Percentiles rank a stretch among this genome's conserved stretches.
Evolutionary conservation across 2,329 filamentous ascomycete genomes (phyloP).

Genomic region (Colletotrichum gigasporum): DNA sequence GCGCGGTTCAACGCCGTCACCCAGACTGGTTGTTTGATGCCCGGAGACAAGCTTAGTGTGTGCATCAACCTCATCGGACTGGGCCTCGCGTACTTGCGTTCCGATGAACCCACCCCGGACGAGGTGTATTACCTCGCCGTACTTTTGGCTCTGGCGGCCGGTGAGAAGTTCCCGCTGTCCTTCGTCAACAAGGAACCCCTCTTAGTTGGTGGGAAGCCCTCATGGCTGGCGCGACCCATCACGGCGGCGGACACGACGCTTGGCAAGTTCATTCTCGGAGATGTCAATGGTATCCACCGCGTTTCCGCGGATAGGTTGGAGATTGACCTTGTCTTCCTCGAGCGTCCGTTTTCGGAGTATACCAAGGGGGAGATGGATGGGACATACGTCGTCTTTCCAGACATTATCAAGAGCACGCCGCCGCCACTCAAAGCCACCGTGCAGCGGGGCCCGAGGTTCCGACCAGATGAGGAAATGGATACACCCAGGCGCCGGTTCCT

Average conservation of each 20-base stretch:
- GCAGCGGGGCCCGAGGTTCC: neutral
- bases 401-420: neutral
- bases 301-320: neutral
- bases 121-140: conserved; percentile 1
- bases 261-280: neutral
- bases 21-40: conserved; percentile 6
- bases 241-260: conserved; percentile 2
- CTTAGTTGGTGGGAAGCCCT: neutral
- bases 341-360: neutral
- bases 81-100: neutral
- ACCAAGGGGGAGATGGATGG: neutral
- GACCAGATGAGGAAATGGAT: neutral
- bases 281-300: neutral
- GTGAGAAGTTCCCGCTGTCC: neutral
- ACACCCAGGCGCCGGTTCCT: neutral
- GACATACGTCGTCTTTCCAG: neutral
- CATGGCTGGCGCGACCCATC: neutral
- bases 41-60: conserved; percentile 5
- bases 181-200: neutral
- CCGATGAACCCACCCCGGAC: neutral
- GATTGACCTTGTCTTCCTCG: conserved; percentile 4
- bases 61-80: conserved; percentile 17
- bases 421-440: neutral
- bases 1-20: conserved; percentile 14
- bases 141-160: neutral